These are phyloP conservation scores for Solanum sitiens DNA, from an alignment of 257 asterid genomes.

Conservation along the genomic window DNA sequence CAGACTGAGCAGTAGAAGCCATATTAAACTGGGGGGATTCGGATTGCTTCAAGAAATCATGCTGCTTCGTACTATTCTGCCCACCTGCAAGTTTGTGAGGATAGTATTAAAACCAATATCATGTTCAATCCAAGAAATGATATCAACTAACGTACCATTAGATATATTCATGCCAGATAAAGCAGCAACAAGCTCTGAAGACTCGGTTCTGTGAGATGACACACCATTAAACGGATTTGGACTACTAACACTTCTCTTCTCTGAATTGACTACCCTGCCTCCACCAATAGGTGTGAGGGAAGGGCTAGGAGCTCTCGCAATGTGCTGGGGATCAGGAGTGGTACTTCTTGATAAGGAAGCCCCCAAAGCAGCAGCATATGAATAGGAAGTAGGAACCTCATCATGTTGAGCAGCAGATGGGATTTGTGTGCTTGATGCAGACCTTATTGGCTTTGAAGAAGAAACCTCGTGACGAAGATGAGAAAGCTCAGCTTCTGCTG, in stretches of 20 bases:
- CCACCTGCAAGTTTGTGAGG: constrained; percentile 43
- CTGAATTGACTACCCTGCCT: constrained; percentile 51
- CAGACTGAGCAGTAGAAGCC: constrained; percentile 21
- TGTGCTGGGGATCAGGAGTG: constrained; percentile 86
- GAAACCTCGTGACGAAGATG: constrained; percentile 42
- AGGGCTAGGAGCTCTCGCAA: constrained; percentile 87
- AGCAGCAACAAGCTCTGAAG: constrained; percentile 68
- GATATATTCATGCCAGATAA: constrained; percentile 76
- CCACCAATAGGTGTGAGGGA: constrained; percentile 87
- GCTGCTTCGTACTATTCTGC: constrained; percentile 47
- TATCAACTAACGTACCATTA: constrained; percentile 39
- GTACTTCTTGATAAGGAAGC: constrained; percentile 89
- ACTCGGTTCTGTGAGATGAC: constrained; percentile 39
- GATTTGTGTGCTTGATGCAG: constrained; percentile 34
- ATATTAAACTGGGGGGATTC: constrained; percentile 28
- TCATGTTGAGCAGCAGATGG: constrained; percentile 45
- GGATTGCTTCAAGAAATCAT: constrained; percentile 26
- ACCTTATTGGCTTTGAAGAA: constrained; percentile 34
- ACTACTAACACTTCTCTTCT: constrained; percentile 46
- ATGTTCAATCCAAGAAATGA: constrained; percentile 29
- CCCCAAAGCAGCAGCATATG: constrained; percentile 92
- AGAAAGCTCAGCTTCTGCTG: constrained; percentile 59
- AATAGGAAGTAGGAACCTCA: constrained; percentile 50
- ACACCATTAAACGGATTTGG: constrained; percentile 49
- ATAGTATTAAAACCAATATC: constrained; percentile 1